Conservation (phyloP, 805 yeast species). For the Kuraishia molischiana region DNA sequence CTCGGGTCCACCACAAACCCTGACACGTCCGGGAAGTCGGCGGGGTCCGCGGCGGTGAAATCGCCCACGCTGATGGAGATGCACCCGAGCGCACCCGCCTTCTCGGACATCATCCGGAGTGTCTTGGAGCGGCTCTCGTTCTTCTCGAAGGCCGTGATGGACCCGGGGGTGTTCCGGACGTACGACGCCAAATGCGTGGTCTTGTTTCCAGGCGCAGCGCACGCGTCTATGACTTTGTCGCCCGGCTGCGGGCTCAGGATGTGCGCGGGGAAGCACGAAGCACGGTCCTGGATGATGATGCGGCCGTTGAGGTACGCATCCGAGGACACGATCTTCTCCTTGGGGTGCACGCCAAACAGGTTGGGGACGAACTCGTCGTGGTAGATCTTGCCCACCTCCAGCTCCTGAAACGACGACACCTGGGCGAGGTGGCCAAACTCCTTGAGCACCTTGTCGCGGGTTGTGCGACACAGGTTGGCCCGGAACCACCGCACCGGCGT, state of each 20-base stretch:
- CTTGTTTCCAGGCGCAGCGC: conserved; percentile 98
- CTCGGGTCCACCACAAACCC: conserved; percentile 93
- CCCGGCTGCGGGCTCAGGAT: conserved; percentile 58
- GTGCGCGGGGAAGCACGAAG: conserved; percentile 92
- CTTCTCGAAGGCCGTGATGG: conserved; percentile 80
- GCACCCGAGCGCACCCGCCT: conserved; percentile 53
- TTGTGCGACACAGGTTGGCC: conserved; percentile 52
- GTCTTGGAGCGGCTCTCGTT: conserved; percentile 64
- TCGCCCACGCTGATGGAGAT: conserved; percentile 39
- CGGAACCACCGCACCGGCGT: conserved; percentile 80
- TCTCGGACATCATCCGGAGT: conserved; percentile 65
- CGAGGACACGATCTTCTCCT: conserved; percentile 58
- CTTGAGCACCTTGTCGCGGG: conserved; percentile 25
- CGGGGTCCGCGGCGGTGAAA: conserved; percentile 52
- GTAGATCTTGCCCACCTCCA: conserved; percentile 49
- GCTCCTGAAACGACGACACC: conserved; percentile 33
- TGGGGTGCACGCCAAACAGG: conserved; percentile 75
- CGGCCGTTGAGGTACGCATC: conserved; percentile 65
- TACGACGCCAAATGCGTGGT: conserved; percentile 85
- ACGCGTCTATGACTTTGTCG: conserved; percentile 73
- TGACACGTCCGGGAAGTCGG: conserved; percentile 52
- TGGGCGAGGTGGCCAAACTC: conserved; percentile 34
- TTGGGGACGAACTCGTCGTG: conserved; percentile 67
- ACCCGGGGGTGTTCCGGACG: conserved; percentile 27
- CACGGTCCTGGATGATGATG: conserved; percentile 88